phyloP scores from a whole-genome alignment of 2,329 filamentous ascomycete genomes.

The Diaporthe nobilis region DNA sequence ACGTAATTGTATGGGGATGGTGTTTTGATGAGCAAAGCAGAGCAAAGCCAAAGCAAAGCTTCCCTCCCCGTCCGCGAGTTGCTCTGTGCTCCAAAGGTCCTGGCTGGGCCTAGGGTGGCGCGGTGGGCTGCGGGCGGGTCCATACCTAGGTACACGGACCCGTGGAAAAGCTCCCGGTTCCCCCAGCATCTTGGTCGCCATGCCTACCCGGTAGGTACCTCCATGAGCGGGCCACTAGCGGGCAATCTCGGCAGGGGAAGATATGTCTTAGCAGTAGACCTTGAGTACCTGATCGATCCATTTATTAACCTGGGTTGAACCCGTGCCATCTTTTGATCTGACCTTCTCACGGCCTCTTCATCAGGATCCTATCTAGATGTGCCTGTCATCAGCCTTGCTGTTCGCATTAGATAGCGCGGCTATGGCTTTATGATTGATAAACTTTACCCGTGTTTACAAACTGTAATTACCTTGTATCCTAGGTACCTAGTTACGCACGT shows the following conservation, averaged over 20 bases:
- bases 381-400: neutral
- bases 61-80: neutral
- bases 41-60: conserved; percentile 12
- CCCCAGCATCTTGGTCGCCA: conserved; percentile 8
- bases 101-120: conserved; percentile 8
- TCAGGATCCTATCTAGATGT: neutral
- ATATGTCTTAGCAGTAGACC: neutral
- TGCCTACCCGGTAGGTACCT: conserved; percentile 15
- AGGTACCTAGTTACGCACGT: neutral
- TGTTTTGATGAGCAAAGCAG: conserved; percentile 32
- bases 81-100: conserved; percentile 11
- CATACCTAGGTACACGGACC: neutral
- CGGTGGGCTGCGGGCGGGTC: conserved; percentile 13
- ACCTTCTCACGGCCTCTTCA: neutral
- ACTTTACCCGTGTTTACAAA: neutral
- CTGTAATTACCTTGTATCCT: neutral
- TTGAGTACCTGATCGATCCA: neutral
- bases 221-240: neutral
- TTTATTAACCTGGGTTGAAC: neutral
- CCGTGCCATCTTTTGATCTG: neutral
- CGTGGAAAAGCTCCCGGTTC: conserved; percentile 27
- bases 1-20: conserved; percentile 39
- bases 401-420: neutral
- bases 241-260: neutral
- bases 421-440: neutral